These are phyloP conservation scores for Dendrocalamus sinicus DNA, from an alignment of 176 grass and related monocot species.

Conservation along the genomic window DNA sequence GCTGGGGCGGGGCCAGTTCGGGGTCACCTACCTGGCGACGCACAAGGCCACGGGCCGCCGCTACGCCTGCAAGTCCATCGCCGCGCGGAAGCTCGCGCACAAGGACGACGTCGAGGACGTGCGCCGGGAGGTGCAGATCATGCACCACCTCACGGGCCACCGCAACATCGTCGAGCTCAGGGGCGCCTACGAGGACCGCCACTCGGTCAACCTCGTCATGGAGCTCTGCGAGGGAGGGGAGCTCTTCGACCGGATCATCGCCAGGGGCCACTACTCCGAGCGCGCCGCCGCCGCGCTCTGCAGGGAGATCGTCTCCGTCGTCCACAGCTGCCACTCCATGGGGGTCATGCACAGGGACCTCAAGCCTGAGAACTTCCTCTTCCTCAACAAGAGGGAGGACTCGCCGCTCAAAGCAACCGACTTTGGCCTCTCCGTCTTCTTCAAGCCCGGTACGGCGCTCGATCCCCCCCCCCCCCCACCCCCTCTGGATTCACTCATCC, in stretches of 20 bases:
- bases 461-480: background rate
- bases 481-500: too few species aligned
- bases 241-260: conserved; percentile 95
- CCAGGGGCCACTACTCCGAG: conserved; percentile 87
- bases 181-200: conserved; percentile 85
- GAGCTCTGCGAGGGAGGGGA: conserved; percentile 99
- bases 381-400: conserved; percentile 62
- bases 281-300: conserved; percentile 73
- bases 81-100: conserved; percentile 71
- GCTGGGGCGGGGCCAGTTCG: conserved; percentile 87
- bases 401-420: conserved; percentile 91
- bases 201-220: conserved; percentile 97
- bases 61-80: conserved; percentile 95
- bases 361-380: conserved; percentile 94
- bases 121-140: conserved; percentile 90
- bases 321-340: conserved; percentile 93
- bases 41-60: conserved; percentile 53
- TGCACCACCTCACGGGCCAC: conserved; percentile 98
- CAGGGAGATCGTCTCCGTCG: conserved; percentile 75
- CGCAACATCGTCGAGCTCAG: conserved; percentile 86
- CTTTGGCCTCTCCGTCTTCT: conserved; percentile 93
- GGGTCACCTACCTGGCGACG: conserved; percentile 87
- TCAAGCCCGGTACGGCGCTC: conserved; percentile 70
- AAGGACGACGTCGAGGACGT: conserved; percentile 84
- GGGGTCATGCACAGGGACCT: conserved; percentile 97